A percentile compares a stretch with the other conserved stretches of the same genome.
Conservation (phyloP, 2,329 filamentous ascomycete genomes). For the Colletotrichum eleusines region DNA sequence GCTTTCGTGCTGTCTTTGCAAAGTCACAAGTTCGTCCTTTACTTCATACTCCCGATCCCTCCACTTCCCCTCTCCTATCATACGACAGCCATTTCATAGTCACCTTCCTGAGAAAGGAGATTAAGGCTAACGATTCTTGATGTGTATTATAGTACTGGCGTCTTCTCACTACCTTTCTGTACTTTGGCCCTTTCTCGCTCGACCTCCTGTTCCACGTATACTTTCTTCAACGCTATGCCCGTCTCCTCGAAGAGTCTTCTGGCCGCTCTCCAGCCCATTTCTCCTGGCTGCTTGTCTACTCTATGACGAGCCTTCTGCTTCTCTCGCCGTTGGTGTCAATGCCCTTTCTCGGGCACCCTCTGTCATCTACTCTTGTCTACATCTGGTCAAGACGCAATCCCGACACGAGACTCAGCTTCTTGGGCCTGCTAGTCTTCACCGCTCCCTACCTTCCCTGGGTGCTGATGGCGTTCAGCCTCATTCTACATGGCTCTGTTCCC, state of each 20-base stretch:
- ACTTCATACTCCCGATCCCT: conserved; percentile 2
- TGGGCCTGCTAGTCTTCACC: conserved; percentile 90
- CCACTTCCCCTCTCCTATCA: conserved; percentile 12
- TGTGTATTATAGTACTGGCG: conserved; percentile 83
- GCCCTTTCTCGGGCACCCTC: conserved; percentile 92
- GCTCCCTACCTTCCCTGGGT: conserved; percentile 98
- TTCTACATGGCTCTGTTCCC: conserved; percentile 90
- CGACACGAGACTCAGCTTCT: conserved; percentile 87
- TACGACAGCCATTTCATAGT: neutral
- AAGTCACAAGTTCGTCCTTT: conserved; percentile 82
- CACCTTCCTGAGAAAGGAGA: neutral
- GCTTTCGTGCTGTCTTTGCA: conserved; percentile 88
- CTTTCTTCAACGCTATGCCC: conserved; percentile 96
- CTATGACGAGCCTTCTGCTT: conserved; percentile 80
- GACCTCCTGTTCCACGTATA: conserved; percentile 98
- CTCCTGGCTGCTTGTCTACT: conserved; percentile 92
- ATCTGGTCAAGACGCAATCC: conserved; percentile 98
- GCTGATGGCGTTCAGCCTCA: conserved; percentile 88
- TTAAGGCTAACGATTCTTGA: conserved; percentile 34
- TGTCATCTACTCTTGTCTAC: conserved; percentile 94
- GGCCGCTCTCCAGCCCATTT: conserved; percentile 92
- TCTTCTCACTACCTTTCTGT: conserved; percentile 94
- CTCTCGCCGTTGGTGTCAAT: conserved; percentile 90
- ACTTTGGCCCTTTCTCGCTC: conserved; percentile 93
- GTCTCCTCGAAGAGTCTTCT: conserved; percentile 94